A percentile compares a stretch with the other conserved stretches of the same genome.
phyloP scores from a whole-genome alignment of 345 rosid genomes.

The Salix dunnii region DNA sequence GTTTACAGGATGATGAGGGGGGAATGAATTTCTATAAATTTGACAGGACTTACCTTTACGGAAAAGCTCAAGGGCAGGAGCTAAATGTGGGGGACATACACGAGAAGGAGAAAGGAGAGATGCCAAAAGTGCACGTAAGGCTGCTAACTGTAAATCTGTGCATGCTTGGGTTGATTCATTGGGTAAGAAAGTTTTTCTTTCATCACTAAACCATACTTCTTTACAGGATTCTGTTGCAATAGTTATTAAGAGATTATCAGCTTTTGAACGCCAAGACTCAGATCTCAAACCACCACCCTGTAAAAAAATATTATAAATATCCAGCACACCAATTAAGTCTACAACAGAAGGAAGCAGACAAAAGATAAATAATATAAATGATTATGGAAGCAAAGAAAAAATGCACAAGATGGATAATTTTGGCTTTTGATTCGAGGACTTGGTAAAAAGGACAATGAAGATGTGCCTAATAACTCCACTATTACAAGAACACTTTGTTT shows the following conservation, averaged over 20 bases:
- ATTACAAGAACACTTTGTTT: no score
- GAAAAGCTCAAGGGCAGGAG: conserved; percentile 70
- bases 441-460: no score
- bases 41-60: conserved; percentile 48
- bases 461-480: no score
- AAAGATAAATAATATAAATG: no score
- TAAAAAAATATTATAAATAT: not conserved
- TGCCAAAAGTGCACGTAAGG: conserved; percentile 65
- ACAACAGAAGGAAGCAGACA: no score
- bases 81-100: conserved; percentile 54
- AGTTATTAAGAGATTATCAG: conserved; percentile 57
- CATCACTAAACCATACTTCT: conserved; percentile 50
- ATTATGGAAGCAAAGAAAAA: no score
- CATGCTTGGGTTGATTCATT: conserved; percentile 25
- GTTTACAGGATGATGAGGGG: not conserved
- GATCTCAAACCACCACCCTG: conserved; percentile 75
- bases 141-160: conserved; percentile 68
- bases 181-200: conserved; percentile 31
- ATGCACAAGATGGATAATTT: no score
- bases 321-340: not conserved
- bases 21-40: not conserved
- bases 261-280: conserved; percentile 58
- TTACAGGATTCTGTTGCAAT: conserved; percentile 55
- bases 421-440: no score
- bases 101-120: conserved; percentile 71